These are phyloP conservation scores for Talaromyces rugulosus DNA, from an alignment of 2,329 filamentous ascomycete genomes.

Conservation along the genomic window DNA sequence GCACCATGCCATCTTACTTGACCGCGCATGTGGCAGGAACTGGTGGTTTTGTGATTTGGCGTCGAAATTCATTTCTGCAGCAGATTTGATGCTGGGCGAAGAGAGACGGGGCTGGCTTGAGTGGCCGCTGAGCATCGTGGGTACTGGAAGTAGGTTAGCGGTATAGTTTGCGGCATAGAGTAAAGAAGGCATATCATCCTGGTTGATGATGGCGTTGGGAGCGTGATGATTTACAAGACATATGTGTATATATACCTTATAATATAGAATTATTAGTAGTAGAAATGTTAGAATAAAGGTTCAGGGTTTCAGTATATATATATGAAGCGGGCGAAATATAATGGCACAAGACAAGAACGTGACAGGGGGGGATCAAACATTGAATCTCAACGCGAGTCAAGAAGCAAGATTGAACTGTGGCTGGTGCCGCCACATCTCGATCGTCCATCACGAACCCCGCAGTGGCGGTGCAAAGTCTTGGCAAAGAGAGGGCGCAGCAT, in stretches of 20 bases:
- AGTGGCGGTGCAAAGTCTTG: neutral
- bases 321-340: neutral
- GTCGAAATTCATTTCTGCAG: neutral
- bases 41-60: neutral
- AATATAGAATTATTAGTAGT: neutral
- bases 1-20: neutral
- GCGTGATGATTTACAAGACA: neutral
- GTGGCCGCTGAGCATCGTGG: neutral
- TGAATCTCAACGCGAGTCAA: neutral
- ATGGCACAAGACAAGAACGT: too few species aligned
- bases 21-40: neutral
- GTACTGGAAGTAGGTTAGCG: neutral
- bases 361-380: too few species aligned
- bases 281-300: neutral
- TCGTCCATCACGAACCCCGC: neutral
- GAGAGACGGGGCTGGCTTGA: neutral
- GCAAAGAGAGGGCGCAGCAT: neutral
- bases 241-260: neutral
- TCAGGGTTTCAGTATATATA: too few species aligned
- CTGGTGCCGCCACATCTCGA: neutral
- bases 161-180: neutral
- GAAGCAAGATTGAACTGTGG: neutral
- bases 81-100: neutral
- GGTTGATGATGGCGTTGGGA: neutral
- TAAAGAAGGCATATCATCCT: neutral